phyloP scores from a whole-genome alignment of 179 eudicot species.

The Beta macrorhiza region DNA sequence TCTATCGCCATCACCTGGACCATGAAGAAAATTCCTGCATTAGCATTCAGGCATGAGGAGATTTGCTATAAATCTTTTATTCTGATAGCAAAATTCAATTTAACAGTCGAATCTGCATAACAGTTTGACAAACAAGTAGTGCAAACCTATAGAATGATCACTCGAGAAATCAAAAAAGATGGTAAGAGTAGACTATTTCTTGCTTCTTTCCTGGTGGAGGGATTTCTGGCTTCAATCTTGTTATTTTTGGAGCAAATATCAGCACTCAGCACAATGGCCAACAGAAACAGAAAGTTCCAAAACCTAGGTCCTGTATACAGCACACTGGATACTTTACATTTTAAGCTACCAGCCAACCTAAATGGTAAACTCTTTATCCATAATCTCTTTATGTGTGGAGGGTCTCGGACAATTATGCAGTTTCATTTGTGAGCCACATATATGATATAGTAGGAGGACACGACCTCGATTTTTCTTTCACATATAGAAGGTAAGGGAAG shows the following conservation, averaged over 20 bases:
- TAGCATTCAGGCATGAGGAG: not conserved
- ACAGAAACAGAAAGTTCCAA: not conserved
- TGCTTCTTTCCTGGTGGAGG: not conserved
- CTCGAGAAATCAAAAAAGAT: not conserved
- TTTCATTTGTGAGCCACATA: not conserved
- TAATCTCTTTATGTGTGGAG: not conserved
- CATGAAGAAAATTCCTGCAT: conserved; percentile 16
- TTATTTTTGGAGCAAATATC: not conserved
- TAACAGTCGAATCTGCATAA: not conserved
- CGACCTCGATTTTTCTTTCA: not conserved
- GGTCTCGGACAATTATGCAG: not conserved
- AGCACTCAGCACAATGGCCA: not conserved
- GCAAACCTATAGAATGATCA: not conserved
- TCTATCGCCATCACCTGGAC: conserved; percentile 88
- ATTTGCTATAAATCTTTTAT: not conserved
- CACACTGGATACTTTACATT: not conserved
- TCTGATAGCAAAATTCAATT: not conserved
- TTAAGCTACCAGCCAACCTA: not conserved
- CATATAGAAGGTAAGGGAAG: not conserved
- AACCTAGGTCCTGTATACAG: not conserved
- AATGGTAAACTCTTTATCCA: not conserved
- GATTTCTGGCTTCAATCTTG: not conserved
- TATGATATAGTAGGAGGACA: too few relatives aligned
- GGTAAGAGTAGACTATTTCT: not conserved
- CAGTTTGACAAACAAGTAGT: not conserved